Conservation (phyloP, 192 early-diverging fungal species). For the Podila verticillata region DNA sequence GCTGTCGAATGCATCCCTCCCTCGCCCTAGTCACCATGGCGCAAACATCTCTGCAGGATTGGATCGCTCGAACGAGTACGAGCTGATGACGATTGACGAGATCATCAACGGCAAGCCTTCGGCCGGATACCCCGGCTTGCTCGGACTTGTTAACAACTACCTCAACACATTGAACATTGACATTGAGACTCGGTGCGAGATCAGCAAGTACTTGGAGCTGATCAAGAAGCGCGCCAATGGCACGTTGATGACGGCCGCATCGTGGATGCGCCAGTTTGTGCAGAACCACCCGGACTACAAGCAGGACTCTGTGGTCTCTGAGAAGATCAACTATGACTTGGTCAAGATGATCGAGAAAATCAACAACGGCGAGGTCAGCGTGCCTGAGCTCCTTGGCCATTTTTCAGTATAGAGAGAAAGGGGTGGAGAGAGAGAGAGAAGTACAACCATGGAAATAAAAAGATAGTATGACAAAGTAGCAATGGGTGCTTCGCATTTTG, state of each 20-base stretch:
- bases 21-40: constrained; percentile 1
- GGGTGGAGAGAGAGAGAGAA: neutral
- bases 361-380: constrained; percentile 59
- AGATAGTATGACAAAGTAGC: neutral
- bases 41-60: constrained; percentile 7
- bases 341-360: constrained; percentile 68
- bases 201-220: constrained; percentile 82
- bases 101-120: constrained; percentile 88
- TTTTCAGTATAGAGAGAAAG: constrained; percentile 29
- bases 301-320: constrained; percentile 87
- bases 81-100: constrained; percentile 86
- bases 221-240: constrained; percentile 86
- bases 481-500: neutral
- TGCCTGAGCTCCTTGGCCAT: constrained; percentile 60
- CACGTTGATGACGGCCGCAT: constrained; percentile 83
- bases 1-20: constrained; percentile 24
- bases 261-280: constrained; percentile 93
- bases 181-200: constrained; percentile 69
- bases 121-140: constrained; percentile 80
- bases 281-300: constrained; percentile 87
- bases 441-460: neutral
- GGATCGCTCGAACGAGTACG: constrained; percentile 62
- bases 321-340: constrained; percentile 90
- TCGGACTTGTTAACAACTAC: constrained; percentile 87
- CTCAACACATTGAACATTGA: constrained; percentile 80